Evolutionary conservation across 257 asterid species (phyloP).

Genomic region (Ocimum tenuiflorum): DNA sequence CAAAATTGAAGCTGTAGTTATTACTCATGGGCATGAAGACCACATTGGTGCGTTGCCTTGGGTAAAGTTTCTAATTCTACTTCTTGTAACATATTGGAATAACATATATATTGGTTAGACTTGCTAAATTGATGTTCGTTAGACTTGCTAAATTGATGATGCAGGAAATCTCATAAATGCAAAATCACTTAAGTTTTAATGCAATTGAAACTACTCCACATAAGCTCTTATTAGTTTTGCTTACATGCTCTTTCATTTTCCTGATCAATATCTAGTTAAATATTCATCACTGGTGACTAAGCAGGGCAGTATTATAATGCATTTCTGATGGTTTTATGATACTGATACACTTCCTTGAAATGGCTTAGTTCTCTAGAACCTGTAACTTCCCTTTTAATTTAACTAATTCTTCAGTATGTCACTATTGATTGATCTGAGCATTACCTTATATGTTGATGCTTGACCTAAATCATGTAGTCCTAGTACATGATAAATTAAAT

Average conservation of each 20-base stretch:
- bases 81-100: slow-evolving; percentile 21
- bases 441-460: too few relatives aligned
- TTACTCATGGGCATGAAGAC: slow-evolving; percentile 99
- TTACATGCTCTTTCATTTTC: not conserved
- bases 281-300: not conserved
- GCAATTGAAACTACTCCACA: not conserved
- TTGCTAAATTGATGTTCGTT: not conserved
- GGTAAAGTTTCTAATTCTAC: slow-evolving; percentile 70
- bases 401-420: not conserved
- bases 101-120: not conserved
- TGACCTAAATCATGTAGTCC: too few relatives aligned
- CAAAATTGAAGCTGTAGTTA: slow-evolving; percentile 96
- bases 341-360: not conserved
- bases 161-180: not conserved
- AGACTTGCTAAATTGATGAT: not conserved
- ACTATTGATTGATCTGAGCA: slow-evolving; percentile 1
- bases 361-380: not conserved
- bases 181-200: slow-evolving; percentile 5
- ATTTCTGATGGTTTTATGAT: not conserved
- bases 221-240: not conserved
- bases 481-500: not conserved
- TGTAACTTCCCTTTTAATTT: not conserved
- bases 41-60: slow-evolving; percentile 99
- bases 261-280: not conserved
- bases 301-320: not conserved